phyloP scores from a whole-genome alignment of 2,329 filamentous ascomycete genomes.

The Diaporthe amygdali region DNA sequence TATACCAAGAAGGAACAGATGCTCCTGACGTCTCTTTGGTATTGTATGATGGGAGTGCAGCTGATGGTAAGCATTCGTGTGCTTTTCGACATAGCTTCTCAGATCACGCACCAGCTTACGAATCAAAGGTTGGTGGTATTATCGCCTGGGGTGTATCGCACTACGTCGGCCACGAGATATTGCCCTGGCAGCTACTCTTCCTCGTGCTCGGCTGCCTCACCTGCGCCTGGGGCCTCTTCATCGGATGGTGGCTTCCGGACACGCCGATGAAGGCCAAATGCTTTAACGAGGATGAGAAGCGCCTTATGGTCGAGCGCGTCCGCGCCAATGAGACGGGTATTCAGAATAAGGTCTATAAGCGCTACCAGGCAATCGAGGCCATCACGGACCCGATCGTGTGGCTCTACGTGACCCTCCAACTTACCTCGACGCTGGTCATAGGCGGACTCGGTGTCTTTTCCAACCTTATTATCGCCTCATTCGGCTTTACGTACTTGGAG shows the following conservation, averaged over 20 bases:
- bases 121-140: conserved; percentile 37
- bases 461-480: conserved; percentile 44
- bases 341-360: conserved; percentile 41
- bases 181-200: conserved; percentile 49
- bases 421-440: conserved; percentile 35
- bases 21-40: conserved; percentile 31
- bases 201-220: conserved; percentile 45
- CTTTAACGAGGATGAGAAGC: conserved; percentile 46
- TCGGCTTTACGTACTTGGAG: conserved; percentile 44
- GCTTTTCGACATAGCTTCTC: too few relatives aligned
- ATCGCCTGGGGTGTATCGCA: conserved; percentile 44
- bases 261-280: conserved; percentile 57
- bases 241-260: conserved; percentile 51
- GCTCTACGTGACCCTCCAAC: conserved; percentile 32
- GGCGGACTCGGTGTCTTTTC: conserved; percentile 45
- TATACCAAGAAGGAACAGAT: conserved; percentile 47
- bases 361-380: conserved; percentile 43
- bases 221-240: conserved; percentile 38
- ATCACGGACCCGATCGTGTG: conserved; percentile 40
- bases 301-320: conserved; percentile 42
- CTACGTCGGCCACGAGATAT: conserved; percentile 34
- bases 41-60: conserved; percentile 21
- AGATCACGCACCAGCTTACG: background rate
- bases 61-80: background rate
- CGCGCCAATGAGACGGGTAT: conserved; percentile 43